phyloP scores from a whole-genome alignment of 768 basidiomycete genomes.

The Sarcodon aspratus region DNA sequence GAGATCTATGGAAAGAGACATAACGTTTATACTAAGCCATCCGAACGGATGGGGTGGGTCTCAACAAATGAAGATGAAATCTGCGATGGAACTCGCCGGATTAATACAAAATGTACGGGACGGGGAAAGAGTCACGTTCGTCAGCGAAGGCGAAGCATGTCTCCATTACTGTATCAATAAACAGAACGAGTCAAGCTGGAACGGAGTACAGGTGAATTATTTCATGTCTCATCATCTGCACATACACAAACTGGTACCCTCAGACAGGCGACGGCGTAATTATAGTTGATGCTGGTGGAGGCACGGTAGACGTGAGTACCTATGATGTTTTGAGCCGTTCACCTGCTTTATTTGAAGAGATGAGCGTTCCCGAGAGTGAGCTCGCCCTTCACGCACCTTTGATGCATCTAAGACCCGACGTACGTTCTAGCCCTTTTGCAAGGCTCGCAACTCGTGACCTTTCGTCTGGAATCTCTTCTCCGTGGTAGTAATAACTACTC shows the following conservation, averaged over 20 bases:
- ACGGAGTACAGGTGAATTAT: conserved; percentile 8
- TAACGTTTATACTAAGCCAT: conserved; percentile 36
- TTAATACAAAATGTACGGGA: conserved; percentile 28
- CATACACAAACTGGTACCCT: neutral
- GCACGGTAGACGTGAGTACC: conserved; percentile 48
- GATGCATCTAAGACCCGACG: too few relatives aligned
- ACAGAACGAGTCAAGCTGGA: conserved; percentile 18
- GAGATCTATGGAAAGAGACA: conserved; percentile 24
- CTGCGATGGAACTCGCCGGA: conserved; percentile 34
- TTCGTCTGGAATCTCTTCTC: too few relatives aligned
- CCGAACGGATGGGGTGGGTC: conserved; percentile 45
- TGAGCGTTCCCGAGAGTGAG: conserved; percentile 8
- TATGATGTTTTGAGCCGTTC: conserved; percentile 28
- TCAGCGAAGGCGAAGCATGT: conserved; percentile 44
- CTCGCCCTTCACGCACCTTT: too few relatives aligned
- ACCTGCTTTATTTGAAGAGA: conserved; percentile 30
- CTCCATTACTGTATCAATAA: conserved; percentile 33
- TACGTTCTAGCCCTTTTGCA: too few relatives aligned
- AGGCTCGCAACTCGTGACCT: too few relatives aligned
- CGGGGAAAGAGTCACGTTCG: conserved; percentile 25
- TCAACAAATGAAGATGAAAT: conserved; percentile 42
- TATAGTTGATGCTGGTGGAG: conserved; percentile 53
- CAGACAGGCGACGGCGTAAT: conserved; percentile 36
- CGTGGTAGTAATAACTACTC: too few relatives aligned
- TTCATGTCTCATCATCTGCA: neutral